A percentile compares a stretch with the other conserved stretches of the same genome.
phyloP scores from a whole-genome alignment of 2,329 filamentous ascomycete species.

The Aspergillus ibericus region DNA sequence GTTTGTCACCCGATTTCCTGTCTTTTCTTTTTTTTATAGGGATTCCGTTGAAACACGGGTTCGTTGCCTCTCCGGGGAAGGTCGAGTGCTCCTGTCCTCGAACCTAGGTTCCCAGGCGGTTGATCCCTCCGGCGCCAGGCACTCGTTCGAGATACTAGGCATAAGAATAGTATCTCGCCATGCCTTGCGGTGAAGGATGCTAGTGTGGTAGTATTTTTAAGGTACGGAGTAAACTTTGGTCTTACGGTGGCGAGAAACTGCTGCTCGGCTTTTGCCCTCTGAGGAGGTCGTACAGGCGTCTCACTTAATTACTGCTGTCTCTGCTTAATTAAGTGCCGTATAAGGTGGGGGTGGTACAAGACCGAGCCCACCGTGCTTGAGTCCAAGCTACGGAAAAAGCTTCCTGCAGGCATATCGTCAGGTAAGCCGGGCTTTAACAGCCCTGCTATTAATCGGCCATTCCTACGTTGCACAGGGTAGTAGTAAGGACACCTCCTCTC shows the following conservation, averaged over 20 bases:
- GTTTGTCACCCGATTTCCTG: neutral
- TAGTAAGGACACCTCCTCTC: neutral
- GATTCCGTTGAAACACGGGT: neutral
- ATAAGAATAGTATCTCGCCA: neutral
- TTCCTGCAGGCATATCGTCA: slow-evolving; percentile 10
- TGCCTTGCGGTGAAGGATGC: neutral
- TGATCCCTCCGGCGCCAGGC: neutral
- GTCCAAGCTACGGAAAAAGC: slow-evolving; percentile 10
- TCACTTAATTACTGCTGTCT: slow-evolving; percentile 9
- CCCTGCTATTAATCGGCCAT: slow-evolving; percentile 1
- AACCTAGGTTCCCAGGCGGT: neutral
- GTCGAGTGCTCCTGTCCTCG: no score
- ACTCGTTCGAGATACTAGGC: neutral
- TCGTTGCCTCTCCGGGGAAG: neutral
- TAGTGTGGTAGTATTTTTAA: neutral
- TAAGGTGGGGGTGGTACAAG: slow-evolving; percentile 3
- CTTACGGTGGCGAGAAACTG: slow-evolving; percentile 3
- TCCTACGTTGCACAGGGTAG: slow-evolving; percentile 4
- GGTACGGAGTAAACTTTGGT: neutral
- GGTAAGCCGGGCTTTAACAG: neutral
- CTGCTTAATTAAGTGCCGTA: slow-evolving; percentile 4
- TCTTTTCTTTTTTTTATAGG: slow-evolving; percentile 10
- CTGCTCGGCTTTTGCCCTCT: neutral
- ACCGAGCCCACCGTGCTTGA: slow-evolving; percentile 2
- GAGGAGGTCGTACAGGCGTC: neutral